A percentile compares a stretch with the other conserved stretches of the same genome.
Conservation (phyloP, 1,284 basidiomycete species). For the Inonotus hispidus region DNA sequence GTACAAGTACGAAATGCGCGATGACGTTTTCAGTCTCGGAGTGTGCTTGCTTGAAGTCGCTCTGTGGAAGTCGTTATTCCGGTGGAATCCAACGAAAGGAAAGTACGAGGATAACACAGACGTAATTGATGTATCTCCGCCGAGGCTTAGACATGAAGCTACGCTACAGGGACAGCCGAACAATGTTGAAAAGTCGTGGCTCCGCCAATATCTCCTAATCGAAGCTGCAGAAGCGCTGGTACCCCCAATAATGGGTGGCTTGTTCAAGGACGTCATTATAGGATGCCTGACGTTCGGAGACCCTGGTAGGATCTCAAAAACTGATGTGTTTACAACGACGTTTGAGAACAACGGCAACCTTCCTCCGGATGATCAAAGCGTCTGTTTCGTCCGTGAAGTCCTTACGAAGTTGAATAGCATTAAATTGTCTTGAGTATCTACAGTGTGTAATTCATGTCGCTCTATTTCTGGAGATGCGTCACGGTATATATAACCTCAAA, state of each 20-base stretch:
- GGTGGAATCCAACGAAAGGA: not conserved
- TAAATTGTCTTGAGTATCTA: not conserved
- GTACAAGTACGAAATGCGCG: slow-evolving; percentile 6
- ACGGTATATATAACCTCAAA: no score
- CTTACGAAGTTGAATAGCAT: not conserved
- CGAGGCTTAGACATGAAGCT: not conserved
- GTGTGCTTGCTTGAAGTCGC: slow-evolving; percentile 14
- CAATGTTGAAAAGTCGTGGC: not conserved
- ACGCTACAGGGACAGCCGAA: not conserved
- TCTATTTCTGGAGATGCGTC: no score
- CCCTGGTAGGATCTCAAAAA: not conserved
- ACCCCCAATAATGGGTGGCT: slow-evolving; percentile 1
- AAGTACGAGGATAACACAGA: not conserved
- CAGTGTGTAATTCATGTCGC: not conserved
- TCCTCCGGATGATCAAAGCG: not conserved
- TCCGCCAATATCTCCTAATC: not conserved
- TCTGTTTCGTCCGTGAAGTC: not conserved
- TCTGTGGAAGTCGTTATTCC: slow-evolving; percentile 13
- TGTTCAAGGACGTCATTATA: slow-evolving; percentile 7
- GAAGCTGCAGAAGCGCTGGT: not conserved
- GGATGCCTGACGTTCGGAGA: slow-evolving; percentile 7
- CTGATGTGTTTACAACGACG: not conserved
- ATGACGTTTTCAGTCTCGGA: slow-evolving; percentile 18
- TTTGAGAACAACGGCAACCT: not conserved
- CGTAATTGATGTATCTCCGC: not conserved